Conservation (phyloP, 345 rosid genomes). For the Clarkia xantiana region DNA sequence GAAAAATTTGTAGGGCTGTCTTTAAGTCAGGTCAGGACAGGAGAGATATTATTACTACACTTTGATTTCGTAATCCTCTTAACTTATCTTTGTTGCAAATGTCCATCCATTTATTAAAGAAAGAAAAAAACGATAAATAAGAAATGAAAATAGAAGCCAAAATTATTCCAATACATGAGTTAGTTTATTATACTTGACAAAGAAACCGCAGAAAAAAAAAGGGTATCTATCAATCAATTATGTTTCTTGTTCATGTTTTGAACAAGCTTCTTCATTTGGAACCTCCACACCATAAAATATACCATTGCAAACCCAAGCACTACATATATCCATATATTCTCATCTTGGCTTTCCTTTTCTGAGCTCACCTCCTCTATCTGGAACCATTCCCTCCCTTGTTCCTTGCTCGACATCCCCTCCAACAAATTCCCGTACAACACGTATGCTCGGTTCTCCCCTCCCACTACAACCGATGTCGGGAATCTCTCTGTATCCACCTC, state of each 20-base stretch:
- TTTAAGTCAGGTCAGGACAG: too few species aligned
- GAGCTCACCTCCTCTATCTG: slow-evolving; percentile 43
- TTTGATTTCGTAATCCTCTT: too few species aligned
- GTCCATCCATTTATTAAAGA: too few species aligned
- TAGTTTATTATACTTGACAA: too few species aligned
- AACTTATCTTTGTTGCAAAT: too few species aligned
- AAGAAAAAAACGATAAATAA: too few species aligned
- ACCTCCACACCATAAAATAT: slow-evolving; percentile 62
- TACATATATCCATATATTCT: slow-evolving; percentile 47
- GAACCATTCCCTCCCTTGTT: slow-evolving; percentile 27
- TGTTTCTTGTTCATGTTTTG: slow-evolving; percentile 41
- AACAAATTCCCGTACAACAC: slow-evolving; percentile 53
- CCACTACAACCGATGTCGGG: slow-evolving; percentile 45
- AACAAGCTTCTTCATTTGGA: slow-evolving; percentile 57
- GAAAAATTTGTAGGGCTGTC: too few species aligned
- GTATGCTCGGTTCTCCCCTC: slow-evolving; percentile 46
- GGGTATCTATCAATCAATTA: slow-evolving; percentile 8
- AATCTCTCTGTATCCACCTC: slow-evolving; percentile 46
- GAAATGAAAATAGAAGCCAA: too few species aligned
- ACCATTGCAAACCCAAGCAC: slow-evolving; percentile 64
- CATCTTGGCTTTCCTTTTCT: slow-evolving; percentile 34
- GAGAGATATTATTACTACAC: too few species aligned
- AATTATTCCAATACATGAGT: too few species aligned
- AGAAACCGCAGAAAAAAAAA: neutral
- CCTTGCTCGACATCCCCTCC: slow-evolving; percentile 36